phyloP scores from a whole-genome alignment of 345 rosid genomes.

The Corymbia maculata region DNA sequence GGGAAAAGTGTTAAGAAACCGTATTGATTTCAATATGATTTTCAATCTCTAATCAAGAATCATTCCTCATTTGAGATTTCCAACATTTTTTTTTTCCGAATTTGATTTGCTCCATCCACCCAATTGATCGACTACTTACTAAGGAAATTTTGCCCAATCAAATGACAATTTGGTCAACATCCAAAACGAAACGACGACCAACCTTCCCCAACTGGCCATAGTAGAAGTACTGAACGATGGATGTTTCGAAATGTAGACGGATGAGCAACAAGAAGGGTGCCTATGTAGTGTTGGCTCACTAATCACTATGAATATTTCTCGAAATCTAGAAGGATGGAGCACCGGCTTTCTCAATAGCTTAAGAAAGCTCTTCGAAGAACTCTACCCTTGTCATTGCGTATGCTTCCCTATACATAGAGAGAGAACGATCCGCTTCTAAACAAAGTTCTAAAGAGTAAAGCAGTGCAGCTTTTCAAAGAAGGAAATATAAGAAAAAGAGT shows the following conservation, averaged over 20 bases:
- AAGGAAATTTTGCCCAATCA: not conserved
- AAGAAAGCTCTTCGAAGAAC: not conserved
- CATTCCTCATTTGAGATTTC: not conserved
- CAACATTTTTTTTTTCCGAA: not conserved
- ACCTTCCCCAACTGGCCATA: not conserved
- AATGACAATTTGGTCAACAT: not conserved
- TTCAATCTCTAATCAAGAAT: not conserved
- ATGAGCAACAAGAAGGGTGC: not conserved
- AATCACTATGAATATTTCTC: too few relatives aligned
- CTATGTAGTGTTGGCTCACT: too few relatives aligned
- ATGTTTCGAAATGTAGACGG: not conserved
- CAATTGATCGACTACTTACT: not conserved
- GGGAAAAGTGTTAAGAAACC: not conserved
- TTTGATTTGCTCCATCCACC: not conserved
- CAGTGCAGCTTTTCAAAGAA: too few relatives aligned
- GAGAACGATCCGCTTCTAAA: too few relatives aligned
- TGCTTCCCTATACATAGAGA: too few relatives aligned
- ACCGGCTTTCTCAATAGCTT: not conserved
- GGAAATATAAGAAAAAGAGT: too few relatives aligned
- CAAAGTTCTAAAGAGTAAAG: too few relatives aligned
- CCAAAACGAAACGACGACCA: not conserved
- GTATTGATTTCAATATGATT: not conserved
- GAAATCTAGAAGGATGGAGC: too few relatives aligned
- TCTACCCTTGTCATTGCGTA: too few relatives aligned
- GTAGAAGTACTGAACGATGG: not conserved